Evolutionary conservation across 2,329 filamentous ascomycete genomes (phyloP), one percentile per base, ranked within the genome.

Genomic region (Botrytis byssoidea): DNA sequence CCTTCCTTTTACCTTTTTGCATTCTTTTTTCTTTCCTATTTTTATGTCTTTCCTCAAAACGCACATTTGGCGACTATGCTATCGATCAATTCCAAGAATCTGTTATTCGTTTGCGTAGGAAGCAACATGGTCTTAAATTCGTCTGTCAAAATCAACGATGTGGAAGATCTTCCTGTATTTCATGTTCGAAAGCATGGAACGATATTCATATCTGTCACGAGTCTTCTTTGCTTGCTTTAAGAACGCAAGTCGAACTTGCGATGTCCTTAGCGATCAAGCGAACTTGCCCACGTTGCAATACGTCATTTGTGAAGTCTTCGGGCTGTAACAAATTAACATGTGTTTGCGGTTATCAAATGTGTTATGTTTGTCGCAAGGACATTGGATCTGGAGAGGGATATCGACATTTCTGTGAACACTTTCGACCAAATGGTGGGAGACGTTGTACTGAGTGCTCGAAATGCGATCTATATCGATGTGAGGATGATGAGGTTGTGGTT

Each of bases 321-420:
- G 96, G 96, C 79, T 99, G 96, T 87, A 99, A 99, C 85, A 98
- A 98, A 84, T 87, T 99, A 59, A 95, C 94, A 9, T 98, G 96
- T 81, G 91, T 94, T 25, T 99, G 96, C 83, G 96, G 96, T 14
- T 98, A 98, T 83, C 92, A 93, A 78, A 98, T 98, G 95, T 99
- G 96, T 82, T 99, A 99, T 80, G 90, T 98, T 65, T 99, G 96
- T 82, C 93, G 96, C 59, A 91, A 91, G 77, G 91, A 93, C 79
- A 89, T 92, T 65, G 85, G 86, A 73, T 85, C 88, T 68, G 83
- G 84, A 4, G 91, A 95, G 81, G 95, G 95, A 0, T 98, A 99
- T 82, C 87, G 90, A 57, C 96, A 99, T 83, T 99, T 98, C 80
- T 99, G 96, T 82, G 93, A 97, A 81, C 96, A 98, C 83, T 98